Base-by-base conservation (phyloP, 2,329 filamentous ascomycete genomes). In the Cladosporium sp. region DNA sequence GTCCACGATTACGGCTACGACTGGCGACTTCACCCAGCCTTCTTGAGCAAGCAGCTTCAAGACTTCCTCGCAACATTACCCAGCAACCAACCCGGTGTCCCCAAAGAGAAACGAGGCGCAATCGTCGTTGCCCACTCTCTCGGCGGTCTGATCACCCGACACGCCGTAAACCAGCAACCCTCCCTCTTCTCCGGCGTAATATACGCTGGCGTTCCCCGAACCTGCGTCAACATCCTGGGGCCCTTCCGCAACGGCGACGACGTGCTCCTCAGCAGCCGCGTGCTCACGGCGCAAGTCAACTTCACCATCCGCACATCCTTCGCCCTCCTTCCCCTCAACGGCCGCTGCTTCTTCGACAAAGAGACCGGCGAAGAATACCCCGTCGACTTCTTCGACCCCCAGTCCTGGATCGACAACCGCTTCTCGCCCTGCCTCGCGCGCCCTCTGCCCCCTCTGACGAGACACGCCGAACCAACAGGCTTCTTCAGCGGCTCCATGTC, bases 1-100 rank as follows among this genome's bases (percentile, higher is more conserved):
- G 80, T 95, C 1, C 90, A 90, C 75, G 86, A 96, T 62, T 97
- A 92, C 65, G 90, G 91, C 14, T 97, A 95, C 63, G 92, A 97
- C 70, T 97, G 92, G 92, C 80, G 92, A 13, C 74, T 96, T 37
- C 93, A 88, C 58, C 92, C 92, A 1, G 80, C 85, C 63, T 74
- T 89, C 1, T 77, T 93, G 0, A 90, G 87, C 3, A 75, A 77
- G 43, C 82, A 82, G 56, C 73, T 97, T n/a, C 81, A 85, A 34
- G 71, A 79, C 14, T 95, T 88, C 62, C 74, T 97, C 11, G 82
- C 87, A 63, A 76, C 72, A 2, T 74, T 97, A 1, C 86, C 86
- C 0, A 90, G 83, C 48, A 96, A 96, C 63, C 77, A 80, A 43
- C 74, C 77, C 3, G 76, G 72, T 8, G 73, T 75, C 0, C 72